Evolutionary conservation across 768 basidiomycete species (phyloP), one percentile per base, ranked within the genome.

Genomic region (Lactifluus subvellereus): DNA sequence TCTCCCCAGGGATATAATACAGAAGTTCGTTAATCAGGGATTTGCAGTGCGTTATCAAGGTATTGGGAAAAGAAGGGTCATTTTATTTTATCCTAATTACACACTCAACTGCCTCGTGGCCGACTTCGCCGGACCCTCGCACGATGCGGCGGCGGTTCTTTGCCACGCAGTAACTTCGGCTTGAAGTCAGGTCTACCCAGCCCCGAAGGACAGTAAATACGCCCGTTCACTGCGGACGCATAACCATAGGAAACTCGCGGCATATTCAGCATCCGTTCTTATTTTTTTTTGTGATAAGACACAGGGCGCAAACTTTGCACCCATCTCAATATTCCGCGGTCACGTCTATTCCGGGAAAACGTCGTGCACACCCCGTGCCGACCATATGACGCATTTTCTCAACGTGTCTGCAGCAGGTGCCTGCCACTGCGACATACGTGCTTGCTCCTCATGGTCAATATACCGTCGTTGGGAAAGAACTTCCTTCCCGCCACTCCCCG

Each of bases 101-200:
- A 38, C 35, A 35, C 9, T 37, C 37, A 13, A 27, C 18, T 18
- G 62, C 62, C 62, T 63, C 62, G 57, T 59, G 62, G 51, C 57
- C 62, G 57, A 49, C 51, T 37, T 58, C 40, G 35, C 56, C 61
- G 56, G 54, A 47, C 11, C 37, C 10, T 53, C 45, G 35, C 57
- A 40, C 37, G 20, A 62, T 51, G 32, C 22, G 27, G 55, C 16
- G 38, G 54, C 50, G 27, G 56, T 38, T 48, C 11, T 57, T 57
- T 30, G 55, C 33, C 30, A 50, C n/a, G 50, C 55, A 47, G 16
- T 35, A 6, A 20, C 62, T 54, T 54, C 57, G 42, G 51, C 52
- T 9, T 59, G 35, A 48, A 11, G 57, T 54, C 18, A 53, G 32
- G 45, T 13, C 7, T 11, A 37, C 9, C 20, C 20, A 10, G 20